Evolutionary conservation across 2,329 filamentous ascomycete species (phyloP).

Genomic region (Achaetomium macrosporum): DNA sequence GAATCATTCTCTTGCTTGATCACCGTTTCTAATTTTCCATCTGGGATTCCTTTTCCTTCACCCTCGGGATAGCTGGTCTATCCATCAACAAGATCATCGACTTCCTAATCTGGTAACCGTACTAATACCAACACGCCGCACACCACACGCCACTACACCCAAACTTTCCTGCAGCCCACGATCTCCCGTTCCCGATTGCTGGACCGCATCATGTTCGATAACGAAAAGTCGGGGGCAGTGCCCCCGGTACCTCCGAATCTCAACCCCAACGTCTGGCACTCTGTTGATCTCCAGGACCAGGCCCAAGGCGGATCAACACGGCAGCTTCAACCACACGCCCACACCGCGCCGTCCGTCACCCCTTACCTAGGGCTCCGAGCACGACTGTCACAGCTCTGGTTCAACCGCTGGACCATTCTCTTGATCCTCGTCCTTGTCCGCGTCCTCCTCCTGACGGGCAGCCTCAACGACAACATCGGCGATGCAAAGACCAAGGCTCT

Average conservation of each 20-base stretch:
- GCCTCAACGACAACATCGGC: conserved; percentile 66
- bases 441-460: conserved; percentile 67
- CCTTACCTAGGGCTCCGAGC: conserved; percentile 88
- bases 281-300: conserved; percentile 34
- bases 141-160: not conserved
- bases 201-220: conserved; percentile 23
- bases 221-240: conserved; percentile 22
- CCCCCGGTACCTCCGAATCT: conserved; percentile 29
- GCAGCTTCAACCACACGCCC: conserved; percentile 32
- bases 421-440: conserved; percentile 79
- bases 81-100: not conserved
- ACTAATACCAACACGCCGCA: conserved; percentile 2
- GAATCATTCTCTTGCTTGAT: conserved; percentile 9
- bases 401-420: conserved; percentile 95
- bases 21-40: conserved; percentile 1
- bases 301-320: conserved; percentile 11
- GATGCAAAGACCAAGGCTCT: conserved; percentile 76
- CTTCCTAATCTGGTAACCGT: conserved; percentile 13
- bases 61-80: conserved; percentile 20
- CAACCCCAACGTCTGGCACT: conserved; percentile 29
- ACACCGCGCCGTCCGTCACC: conserved; percentile 65
- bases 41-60: conserved; percentile 5
- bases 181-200: not conserved
- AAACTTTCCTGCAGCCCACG: conserved; percentile 7
- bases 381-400: conserved; percentile 90